These are phyloP conservation scores for Babesia sp. DNA, from an alignment of 169 alveolate genomes.

Conservation along the genomic window DNA sequence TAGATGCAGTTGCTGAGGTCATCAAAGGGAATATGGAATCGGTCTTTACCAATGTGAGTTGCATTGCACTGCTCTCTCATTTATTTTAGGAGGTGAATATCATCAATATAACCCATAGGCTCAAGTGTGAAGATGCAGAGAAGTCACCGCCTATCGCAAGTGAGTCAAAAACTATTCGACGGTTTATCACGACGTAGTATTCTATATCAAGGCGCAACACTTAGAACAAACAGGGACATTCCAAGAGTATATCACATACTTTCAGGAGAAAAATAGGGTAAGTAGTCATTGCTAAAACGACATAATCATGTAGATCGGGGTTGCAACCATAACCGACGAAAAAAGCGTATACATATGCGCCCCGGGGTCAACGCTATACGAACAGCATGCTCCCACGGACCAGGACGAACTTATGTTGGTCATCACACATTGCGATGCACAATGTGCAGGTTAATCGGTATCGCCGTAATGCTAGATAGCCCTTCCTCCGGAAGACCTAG, in stretches of 20 bases:
- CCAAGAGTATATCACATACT: conserved; percentile 56
- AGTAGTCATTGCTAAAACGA: neutral
- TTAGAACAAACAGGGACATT: conserved; percentile 23
- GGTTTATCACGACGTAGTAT: conserved; percentile 13
- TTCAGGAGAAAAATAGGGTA: conserved; percentile 58
- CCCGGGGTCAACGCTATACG: conserved; percentile 55
- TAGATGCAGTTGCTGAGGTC: conserved; percentile 35
- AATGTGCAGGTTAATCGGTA: conserved; percentile 39
- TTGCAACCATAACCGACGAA: conserved; percentile 51
- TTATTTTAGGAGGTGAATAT: conserved; percentile 8
- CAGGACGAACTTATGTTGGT: conserved; percentile 32
- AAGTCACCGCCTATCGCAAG: conserved; percentile 55
- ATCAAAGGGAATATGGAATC: conserved; percentile 22
- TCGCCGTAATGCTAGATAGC: neutral
- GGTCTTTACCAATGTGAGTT: conserved; percentile 8
- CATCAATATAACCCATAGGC: conserved; percentile 65
- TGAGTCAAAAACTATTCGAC: neutral
- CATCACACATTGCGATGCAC: neutral
- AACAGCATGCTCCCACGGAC: conserved; percentile 20
- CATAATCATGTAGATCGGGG: conserved; percentile 45
- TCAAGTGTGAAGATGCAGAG: conserved; percentile 62
- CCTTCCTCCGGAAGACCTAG: conserved; percentile 5
- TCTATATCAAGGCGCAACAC: conserved; percentile 32
- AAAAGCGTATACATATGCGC: conserved; percentile 58
- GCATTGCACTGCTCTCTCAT: neutral